Evolutionary conservation across 1,284 basidiomycete species (phyloP).

Genomic region (Wolfiporia cocos): DNA sequence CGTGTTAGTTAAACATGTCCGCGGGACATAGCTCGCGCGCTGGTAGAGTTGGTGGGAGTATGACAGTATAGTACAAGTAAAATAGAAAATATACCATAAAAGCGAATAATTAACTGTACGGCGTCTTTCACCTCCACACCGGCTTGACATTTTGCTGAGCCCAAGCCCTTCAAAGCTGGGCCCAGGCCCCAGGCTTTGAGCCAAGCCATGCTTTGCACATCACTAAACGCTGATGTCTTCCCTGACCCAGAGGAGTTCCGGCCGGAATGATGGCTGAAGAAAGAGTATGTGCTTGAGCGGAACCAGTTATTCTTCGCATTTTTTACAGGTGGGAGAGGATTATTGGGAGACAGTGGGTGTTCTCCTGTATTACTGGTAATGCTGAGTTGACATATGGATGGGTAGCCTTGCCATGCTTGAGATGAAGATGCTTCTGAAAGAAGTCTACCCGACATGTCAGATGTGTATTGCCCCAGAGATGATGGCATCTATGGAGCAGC

Average conservation of each 20-base stretch:
- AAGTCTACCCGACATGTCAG: conserved; percentile 17
- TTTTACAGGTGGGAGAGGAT: conserved; percentile 18
- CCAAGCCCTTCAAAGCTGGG: too few relatives aligned
- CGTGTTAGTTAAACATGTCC: too few relatives aligned
- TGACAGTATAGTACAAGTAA: too few relatives aligned
- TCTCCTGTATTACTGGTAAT: too few relatives aligned
- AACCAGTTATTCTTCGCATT: conserved; percentile 22
- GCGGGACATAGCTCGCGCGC: too few relatives aligned
- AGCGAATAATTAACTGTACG: too few relatives aligned
- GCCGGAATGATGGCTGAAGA: conserved; percentile 90
- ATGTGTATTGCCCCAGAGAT: conserved; percentile 17
- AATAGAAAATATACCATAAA: too few relatives aligned
- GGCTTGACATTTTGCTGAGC: too few relatives aligned
- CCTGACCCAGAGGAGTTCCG: conserved; percentile 78
- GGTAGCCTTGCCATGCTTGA: conserved; percentile 19
- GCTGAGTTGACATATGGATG: background rate
- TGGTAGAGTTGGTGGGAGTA: too few relatives aligned
- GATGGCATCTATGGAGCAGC: conserved; percentile 17
- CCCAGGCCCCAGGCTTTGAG: too few relatives aligned
- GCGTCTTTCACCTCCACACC: too few relatives aligned
- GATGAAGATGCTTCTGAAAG: conserved; percentile 20
- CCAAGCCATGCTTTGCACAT: too few relatives aligned
- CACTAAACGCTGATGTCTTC: conserved; percentile 75
- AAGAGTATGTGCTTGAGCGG: conserved; percentile 42
- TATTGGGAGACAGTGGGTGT: conserved; percentile 21